Base-by-base conservation (phyloP, 768 basidiomycete genomes). In the Crucibulum laeve region DNA sequence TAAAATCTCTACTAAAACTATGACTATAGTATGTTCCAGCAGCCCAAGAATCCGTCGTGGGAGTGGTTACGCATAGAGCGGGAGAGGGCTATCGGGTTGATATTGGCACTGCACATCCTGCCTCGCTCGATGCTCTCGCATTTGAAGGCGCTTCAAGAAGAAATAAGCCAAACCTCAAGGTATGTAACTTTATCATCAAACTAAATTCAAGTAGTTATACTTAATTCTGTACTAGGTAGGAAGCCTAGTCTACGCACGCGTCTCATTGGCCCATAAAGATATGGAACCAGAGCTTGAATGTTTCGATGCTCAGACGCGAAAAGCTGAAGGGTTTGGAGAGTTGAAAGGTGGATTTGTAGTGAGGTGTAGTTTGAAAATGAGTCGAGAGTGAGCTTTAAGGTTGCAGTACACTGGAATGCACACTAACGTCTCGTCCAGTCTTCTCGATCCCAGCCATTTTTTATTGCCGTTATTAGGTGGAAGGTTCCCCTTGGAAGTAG, bases 251-350 rank as follows among this genome's bases (percentile, higher is more conserved):
- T 98, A 95, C 60, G 92, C 92, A 0, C 80, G 94, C 19, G 84
- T 99, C 23, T 92, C 92, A 11, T 69, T 95, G 17, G 93, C 96
- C 4, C 91, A 94, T 57, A 89, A 92, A 56, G 94, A 98, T 61
- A 94, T 97, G 89, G 96, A 99, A 43, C 94, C 96, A 1, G 96
- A 99, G 57, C 69, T 99, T 6, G 92, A 96, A 58, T 99, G 96
- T 60, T 91, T 96, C 54, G 91, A 97, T 56, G 89, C 91, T 1
- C 87, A 92, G 53, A 91, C 90, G 19, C 84, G 81, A 50, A 98
- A 96, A 63, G 70, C 92, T 1, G 90, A 91, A 47, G 95, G 92
- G 0, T 97, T 89, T 53, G 96, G 96, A 1, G 93, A 94, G 52
- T 74, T 99, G 26, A 92, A 89, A 51, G 88, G 84, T 5, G 95